Evolutionary conservation across 352 stramenopile species (phyloP).

Genomic region (Pythium brachiatum): DNA sequence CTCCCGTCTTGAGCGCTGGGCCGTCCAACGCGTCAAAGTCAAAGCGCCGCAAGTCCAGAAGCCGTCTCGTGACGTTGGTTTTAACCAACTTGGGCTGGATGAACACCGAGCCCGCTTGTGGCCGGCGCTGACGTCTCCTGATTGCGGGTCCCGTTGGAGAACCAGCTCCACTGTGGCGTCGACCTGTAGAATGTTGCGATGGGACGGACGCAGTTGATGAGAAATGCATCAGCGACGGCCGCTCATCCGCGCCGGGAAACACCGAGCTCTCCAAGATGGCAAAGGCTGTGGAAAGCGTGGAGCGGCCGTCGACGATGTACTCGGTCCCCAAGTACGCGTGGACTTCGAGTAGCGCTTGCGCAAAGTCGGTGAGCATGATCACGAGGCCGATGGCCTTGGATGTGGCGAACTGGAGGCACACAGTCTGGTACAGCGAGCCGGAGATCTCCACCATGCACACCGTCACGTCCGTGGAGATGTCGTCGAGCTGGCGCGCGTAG

Average conservation of each 20-base stretch:
- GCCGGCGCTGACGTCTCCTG: background rate
- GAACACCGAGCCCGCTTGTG: slow-evolving; percentile 12
- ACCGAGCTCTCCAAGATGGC: slow-evolving; percentile 19
- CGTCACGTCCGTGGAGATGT: slow-evolving; percentile 20
- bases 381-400: slow-evolving; percentile 4
- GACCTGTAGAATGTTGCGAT: background rate
- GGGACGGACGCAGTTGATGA: background rate
- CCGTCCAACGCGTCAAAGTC: slow-evolving; percentile 8
- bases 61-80: slow-evolving; percentile 10
- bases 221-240: slow-evolving; percentile 4
- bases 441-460: slow-evolving; percentile 23
- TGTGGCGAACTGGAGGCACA: slow-evolving; percentile 14
- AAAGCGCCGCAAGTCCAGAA: slow-evolving; percentile 6
- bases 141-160: background rate
- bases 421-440: slow-evolving; percentile 18
- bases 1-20: background rate
- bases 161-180: slow-evolving; percentile 8
- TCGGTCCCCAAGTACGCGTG: slow-evolving; percentile 4
- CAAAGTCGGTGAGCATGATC: slow-evolving; percentile 17
- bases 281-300: slow-evolving; percentile 14
- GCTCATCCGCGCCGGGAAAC: slow-evolving; percentile 12
- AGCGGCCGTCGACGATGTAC: slow-evolving; percentile 18
- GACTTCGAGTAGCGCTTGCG: slow-evolving; percentile 20
- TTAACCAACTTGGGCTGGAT: slow-evolving; percentile 17
- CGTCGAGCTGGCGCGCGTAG: slow-evolving; percentile 12